These are phyloP conservation scores for Noccaea caerulescens DNA, from an alignment of 345 rosid species.

Conservation along the genomic window DNA sequence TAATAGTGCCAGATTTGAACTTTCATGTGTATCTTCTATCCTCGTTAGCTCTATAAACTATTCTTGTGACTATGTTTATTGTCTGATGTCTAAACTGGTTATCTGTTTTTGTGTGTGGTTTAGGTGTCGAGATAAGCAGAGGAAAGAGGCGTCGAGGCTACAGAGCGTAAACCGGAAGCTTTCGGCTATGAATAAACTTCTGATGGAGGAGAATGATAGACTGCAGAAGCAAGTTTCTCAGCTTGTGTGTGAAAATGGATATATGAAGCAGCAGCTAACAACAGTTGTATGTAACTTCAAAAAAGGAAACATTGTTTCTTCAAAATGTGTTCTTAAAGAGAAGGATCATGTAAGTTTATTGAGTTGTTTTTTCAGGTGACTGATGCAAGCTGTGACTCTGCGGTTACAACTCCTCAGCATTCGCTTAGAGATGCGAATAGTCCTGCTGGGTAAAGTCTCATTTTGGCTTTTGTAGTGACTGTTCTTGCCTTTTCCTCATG, in stretches of 20 bases:
- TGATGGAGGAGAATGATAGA: conserved; percentile 99
- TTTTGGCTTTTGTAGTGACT: not conserved
- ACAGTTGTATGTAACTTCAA: conserved; percentile 50
- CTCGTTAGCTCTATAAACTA: not conserved
- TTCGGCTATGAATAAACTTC: conserved; percentile 92
- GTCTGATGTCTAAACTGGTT: conserved; percentile 1
- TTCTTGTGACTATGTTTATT: not conserved
- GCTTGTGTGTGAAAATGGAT: conserved; percentile 92
- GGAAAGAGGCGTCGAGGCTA: conserved; percentile 94
- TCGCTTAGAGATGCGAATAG: conserved; percentile 89
- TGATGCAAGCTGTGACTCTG: conserved; percentile 96
- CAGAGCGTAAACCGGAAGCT: conserved; percentile 94
- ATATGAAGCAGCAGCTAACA: conserved; percentile 87
- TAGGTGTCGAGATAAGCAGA: conserved; percentile 99
- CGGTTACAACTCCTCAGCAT: conserved; percentile 90
- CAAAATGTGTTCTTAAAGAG: not conserved
- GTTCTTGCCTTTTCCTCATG: not conserved
- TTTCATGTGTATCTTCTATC: not conserved
- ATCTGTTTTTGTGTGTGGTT: conserved; percentile 13
- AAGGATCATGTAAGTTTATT: not conserved
- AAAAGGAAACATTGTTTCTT: not conserved
- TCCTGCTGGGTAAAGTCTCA: conserved; percentile 85
- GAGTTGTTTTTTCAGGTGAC: conserved; percentile 45
- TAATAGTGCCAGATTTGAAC: conserved; percentile 19
- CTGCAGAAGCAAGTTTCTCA: conserved; percentile 98